Conservation (phyloP, 2,329 filamentous ascomycete species). For the Cercospora zeina region DNA sequence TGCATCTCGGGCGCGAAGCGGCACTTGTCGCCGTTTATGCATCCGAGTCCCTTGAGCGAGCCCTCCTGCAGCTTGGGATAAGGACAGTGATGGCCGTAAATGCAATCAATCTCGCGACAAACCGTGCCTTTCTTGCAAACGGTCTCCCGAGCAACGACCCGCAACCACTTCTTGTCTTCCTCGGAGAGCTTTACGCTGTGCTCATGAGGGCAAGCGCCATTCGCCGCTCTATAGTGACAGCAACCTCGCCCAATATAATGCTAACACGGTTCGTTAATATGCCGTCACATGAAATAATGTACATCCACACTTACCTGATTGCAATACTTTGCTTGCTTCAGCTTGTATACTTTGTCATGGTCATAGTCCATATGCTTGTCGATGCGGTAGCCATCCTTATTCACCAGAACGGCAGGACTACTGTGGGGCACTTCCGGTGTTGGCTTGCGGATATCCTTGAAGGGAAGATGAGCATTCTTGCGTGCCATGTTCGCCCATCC, state of each 20-base stretch:
- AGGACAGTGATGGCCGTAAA: conserved; percentile 64
- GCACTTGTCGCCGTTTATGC: conserved; percentile 60
- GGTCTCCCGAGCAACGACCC: conserved; percentile 62
- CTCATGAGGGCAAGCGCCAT: conserved; percentile 57
- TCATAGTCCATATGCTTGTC: conserved; percentile 55
- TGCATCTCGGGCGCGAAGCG: conserved; percentile 60
- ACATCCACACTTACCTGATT: conserved; percentile 47
- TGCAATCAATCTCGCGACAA: conserved; percentile 61
- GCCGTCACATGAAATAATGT: neutral
- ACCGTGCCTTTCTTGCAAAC: conserved; percentile 59
- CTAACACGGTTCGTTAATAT: neutral
- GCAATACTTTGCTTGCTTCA: conserved; percentile 64
- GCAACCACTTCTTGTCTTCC: conserved; percentile 56
- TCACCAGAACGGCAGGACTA: conserved; percentile 51
- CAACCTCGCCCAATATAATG: conserved; percentile 58
- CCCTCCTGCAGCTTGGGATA: conserved; percentile 46
- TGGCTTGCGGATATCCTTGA: conserved; percentile 28
- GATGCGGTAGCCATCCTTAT: conserved; percentile 61
- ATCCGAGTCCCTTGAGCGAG: conserved; percentile 54
- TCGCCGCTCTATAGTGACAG: conserved; percentile 54
- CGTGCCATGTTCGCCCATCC: conserved; percentile 30
- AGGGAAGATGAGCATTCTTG: conserved; percentile 25
- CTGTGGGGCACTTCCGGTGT: conserved; percentile 13
- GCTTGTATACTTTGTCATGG: conserved; percentile 58
- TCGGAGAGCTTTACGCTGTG: conserved; percentile 56